Evolutionary conservation across 2,329 filamentous ascomycete species (phyloP), one percentile per base, ranked within the genome.

Genomic region (Fusarium sororula): DNA sequence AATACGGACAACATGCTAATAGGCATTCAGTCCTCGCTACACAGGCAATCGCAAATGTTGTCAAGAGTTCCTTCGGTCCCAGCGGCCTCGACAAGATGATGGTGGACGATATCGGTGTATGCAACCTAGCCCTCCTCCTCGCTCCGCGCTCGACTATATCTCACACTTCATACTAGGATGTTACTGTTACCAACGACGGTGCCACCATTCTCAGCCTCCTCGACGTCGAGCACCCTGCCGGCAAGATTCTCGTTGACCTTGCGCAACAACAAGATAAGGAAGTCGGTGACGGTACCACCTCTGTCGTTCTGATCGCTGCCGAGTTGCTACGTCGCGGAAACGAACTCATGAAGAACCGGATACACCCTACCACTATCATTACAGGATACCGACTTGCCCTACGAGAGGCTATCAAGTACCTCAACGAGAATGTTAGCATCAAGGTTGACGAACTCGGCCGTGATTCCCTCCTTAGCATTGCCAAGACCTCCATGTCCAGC

Each of bases 1-100:
- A 48, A 65, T 56, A 61, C 15, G 38, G 62, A 58, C 61, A 56
- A 44, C 26, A 61, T 41, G 42, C 77, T 80, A 68, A 77, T 60
- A 60, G 42, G 26, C 15, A 20, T 35, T 22, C 80, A 95, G 96
- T 98, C 55, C 90, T 95, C 77, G 96, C 96, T 77, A 98, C 96
- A 51, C 95, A 98, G 83, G 95, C 96, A 68, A 98, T 99, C 81
- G 93, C 96, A 80, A 99, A 98, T 91, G 95, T 99, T 68, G 95
- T 99, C 84, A 98, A 98, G 88, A 98, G 94, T 84, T 99, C 96
- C 22, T 99, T 99, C 82, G 96, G 96, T 63, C 96, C 96, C 58
- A 98, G 94, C 72, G 96, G 96, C 55, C 90, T 99, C 76, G 96
- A 99, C 84, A 99, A 99, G 90, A 99, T 99, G 96, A 98, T 99